Conservation (phyloP, 2,329 filamentous ascomycete genomes). For the Fusarium musae region DNA sequence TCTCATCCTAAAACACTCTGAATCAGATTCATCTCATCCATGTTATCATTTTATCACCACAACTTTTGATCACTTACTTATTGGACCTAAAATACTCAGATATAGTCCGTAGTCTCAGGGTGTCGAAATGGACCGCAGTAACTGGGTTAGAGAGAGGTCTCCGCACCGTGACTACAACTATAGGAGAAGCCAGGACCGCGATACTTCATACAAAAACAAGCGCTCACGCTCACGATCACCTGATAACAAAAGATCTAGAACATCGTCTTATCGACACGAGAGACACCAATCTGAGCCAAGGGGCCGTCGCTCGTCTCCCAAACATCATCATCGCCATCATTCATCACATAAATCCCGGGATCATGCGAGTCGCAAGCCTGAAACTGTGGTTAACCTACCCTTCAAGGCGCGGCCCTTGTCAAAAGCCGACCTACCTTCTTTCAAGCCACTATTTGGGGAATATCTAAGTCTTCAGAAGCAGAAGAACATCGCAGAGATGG, state of each 20-base stretch:
- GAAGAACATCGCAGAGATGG: constrained; percentile 73
- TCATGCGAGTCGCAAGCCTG: constrained; percentile 21
- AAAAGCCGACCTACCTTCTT: constrained; percentile 74
- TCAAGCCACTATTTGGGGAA: constrained; percentile 79
- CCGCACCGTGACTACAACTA: constrained; percentile 37
- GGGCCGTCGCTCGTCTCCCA: constrained; percentile 31
- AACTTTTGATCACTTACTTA: neutral
- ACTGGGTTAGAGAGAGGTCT: constrained; percentile 32
- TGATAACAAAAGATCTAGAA: constrained; percentile 29
- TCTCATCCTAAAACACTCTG: constrained; percentile 22
- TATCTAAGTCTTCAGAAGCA: constrained; percentile 92
- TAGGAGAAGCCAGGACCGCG: constrained; percentile 31
- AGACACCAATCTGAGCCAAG: constrained; percentile 25
- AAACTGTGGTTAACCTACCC: constrained; percentile 61
- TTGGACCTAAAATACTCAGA: neutral
- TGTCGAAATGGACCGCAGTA: constrained; percentile 29
- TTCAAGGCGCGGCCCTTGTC: constrained; percentile 72
- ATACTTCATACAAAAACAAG: constrained; percentile 19
- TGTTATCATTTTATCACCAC: neutral
- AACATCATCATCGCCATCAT: constrained; percentile 28
- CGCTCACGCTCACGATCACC: constrained; percentile 43
- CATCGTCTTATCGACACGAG: constrained; percentile 29
- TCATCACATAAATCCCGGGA: constrained; percentile 41
- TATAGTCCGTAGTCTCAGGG: neutral
- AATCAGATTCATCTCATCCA: constrained; percentile 10